These are phyloP conservation scores for Metarhizium brunneum DNA, from an alignment of 2,329 filamentous ascomycete species.

Conservation along the genomic window DNA sequence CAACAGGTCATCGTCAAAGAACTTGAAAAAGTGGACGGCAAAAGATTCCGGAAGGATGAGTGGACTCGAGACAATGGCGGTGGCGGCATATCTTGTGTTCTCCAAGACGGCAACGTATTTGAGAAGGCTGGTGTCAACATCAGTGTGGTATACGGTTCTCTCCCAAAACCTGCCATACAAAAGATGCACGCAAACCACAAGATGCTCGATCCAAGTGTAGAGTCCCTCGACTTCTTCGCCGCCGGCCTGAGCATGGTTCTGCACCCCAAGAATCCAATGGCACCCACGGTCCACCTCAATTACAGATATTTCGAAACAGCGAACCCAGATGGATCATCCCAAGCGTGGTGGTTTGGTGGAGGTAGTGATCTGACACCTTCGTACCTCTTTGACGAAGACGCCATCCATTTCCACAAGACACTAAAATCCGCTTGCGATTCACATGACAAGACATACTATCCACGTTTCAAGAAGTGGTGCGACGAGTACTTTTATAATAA, in stretches of 20 bases:
- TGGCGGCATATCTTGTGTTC: conserved; percentile 85
- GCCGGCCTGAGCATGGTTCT: conserved; percentile 87
- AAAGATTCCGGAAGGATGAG: conserved; percentile 71
- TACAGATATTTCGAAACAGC: conserved; percentile 98
- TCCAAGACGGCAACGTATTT: conserved; percentile 94
- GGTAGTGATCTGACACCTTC: conserved; percentile 87
- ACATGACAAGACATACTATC: conserved; percentile 87
- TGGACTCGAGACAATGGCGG: conserved; percentile 86
- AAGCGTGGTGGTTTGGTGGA: conserved; percentile 97
- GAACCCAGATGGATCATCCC: conserved; percentile 67
- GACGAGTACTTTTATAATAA: conserved; percentile 95
- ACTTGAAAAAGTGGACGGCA: conserved; percentile 76
- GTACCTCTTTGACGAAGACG: conserved; percentile 95
- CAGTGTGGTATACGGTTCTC: conserved; percentile 84
- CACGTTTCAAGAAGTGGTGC: conserved; percentile 95
- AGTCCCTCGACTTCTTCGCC: conserved; percentile 89
- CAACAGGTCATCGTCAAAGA: conserved; percentile 80
- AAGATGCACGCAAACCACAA: conserved; percentile 96
- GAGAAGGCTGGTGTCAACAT: conserved; percentile 97
- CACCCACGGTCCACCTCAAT: conserved; percentile 94
- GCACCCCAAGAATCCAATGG: conserved; percentile 92
- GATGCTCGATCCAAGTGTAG: conserved; percentile 67
- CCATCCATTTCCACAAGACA: conserved; percentile 89
- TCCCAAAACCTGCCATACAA: conserved; percentile 78
- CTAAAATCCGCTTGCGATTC: conserved; percentile 90